phyloP scores from a whole-genome alignment of 768 basidiomycete species.

The Tylopilus intermedius region DNA sequence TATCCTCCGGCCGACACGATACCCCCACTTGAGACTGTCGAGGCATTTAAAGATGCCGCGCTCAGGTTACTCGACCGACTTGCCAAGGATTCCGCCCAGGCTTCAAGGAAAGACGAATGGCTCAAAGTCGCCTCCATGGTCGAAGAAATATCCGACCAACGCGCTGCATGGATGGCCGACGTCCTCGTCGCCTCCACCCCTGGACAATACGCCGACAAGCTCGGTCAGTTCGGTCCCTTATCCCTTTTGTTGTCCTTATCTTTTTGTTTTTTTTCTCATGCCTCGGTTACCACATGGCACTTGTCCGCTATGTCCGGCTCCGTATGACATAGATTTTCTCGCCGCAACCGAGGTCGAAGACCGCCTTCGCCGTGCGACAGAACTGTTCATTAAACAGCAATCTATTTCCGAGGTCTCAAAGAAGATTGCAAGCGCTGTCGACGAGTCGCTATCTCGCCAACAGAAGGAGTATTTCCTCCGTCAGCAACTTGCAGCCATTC shows the following conservation, averaged over 20 bases:
- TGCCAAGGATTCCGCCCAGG: constrained; percentile 36
- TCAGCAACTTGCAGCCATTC: constrained; percentile 77
- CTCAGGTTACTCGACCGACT: constrained; percentile 64
- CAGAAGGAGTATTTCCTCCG: constrained; percentile 85
- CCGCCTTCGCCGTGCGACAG: constrained; percentile 62
- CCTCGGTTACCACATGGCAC: neutral
- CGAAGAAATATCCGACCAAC: constrained; percentile 61
- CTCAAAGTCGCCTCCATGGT: constrained; percentile 65
- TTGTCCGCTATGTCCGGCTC: constrained; percentile 1
- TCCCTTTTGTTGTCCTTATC: neutral
- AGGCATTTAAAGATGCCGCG: constrained; percentile 67
- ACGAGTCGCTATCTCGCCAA: constrained; percentile 81
- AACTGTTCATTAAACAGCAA: constrained; percentile 67
- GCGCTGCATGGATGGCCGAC: constrained; percentile 73
- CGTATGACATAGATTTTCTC: constrained; percentile 46
- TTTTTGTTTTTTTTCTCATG: neutral
- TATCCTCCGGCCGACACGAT: constrained; percentile 39
- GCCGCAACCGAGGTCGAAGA: constrained; percentile 54
- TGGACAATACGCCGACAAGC: constrained; percentile 64
- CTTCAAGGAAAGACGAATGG: constrained; percentile 60
- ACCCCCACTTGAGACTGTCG: constrained; percentile 51
- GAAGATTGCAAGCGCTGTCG: constrained; percentile 75
- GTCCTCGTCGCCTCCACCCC: constrained; percentile 56
- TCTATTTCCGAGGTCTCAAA: constrained; percentile 78
- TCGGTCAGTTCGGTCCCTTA: constrained; percentile 43